Evolutionary conservation across 148 eudicot species (phyloP).

Genomic region (Diospyros lotus): DNA sequence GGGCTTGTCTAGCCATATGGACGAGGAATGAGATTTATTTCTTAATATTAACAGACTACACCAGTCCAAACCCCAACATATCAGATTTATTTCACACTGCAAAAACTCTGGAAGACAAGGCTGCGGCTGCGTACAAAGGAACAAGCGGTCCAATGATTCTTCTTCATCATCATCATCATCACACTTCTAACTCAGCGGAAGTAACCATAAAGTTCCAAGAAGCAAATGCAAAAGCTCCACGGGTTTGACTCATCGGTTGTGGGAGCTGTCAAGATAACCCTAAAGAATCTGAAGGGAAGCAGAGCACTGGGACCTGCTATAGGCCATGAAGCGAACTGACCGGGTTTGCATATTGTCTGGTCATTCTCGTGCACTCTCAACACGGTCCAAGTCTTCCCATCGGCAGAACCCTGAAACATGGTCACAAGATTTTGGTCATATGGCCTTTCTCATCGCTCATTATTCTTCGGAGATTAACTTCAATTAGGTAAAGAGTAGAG

Average conservation of each 20-base stretch:
- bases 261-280: slow-evolving; percentile 63
- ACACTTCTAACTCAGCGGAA: slow-evolving; percentile 36
- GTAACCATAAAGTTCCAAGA: slow-evolving; percentile 86
- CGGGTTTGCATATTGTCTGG: slow-evolving; percentile 72
- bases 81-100: background rate
- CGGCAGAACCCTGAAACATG: slow-evolving; percentile 70
- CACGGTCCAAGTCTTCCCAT: slow-evolving; percentile 74
- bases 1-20: no score
- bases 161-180: background rate
- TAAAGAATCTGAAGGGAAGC: slow-evolving; percentile 81
- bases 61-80: background rate
- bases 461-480: background rate
- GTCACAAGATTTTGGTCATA: background rate
- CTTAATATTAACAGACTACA: no score
- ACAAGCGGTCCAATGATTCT: background rate
- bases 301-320: slow-evolving; percentile 61
- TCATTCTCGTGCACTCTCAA: slow-evolving; percentile 81
- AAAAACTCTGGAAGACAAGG: background rate
- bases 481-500: background rate
- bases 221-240: slow-evolving; percentile 83
- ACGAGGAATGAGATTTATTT: no score
- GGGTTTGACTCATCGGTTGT: slow-evolving; percentile 61
- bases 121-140: background rate
- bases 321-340: slow-evolving; percentile 88
- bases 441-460: background rate